Evolutionary conservation across 2,329 filamentous ascomycete genomes (phyloP).

Genomic region (Emmonsiellopsis sp.): DNA sequence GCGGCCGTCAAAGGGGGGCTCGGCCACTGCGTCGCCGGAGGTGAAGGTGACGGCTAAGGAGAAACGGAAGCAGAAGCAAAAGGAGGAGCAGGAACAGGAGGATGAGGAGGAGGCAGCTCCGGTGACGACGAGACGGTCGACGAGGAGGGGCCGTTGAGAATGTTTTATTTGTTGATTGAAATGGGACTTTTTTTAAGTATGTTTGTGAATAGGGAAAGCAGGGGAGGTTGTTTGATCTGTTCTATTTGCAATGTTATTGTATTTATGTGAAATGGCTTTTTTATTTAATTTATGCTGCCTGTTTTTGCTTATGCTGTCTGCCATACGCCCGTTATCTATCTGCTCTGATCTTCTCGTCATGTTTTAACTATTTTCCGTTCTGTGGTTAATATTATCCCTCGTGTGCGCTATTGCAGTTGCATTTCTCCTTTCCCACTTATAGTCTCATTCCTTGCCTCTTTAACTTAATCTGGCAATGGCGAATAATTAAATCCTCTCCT

Average conservation of each 20-base stretch:
- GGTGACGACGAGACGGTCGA: conserved; percentile 1
- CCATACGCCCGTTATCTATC: not conserved
- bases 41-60: not conserved
- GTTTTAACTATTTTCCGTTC: too few relatives aligned
- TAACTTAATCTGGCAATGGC: too few relatives aligned
- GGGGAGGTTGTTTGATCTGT: not conserved
- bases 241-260: not conserved
- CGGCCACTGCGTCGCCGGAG: not conserved
- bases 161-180: too few relatives aligned
- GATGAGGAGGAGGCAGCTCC: not conserved
- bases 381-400: too few relatives aligned
- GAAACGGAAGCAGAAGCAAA: not conserved
- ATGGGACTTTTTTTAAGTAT: too few relatives aligned
- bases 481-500: too few relatives aligned
- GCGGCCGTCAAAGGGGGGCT: not conserved
- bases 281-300: not conserved
- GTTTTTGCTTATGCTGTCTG: not conserved
- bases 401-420: too few relatives aligned
- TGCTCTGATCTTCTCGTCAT: too few relatives aligned
- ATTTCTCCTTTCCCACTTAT: too few relatives aligned
- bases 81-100: too few relatives aligned
- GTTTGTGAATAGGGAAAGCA: too few relatives aligned
- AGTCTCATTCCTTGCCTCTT: too few relatives aligned
- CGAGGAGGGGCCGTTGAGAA: not conserved
- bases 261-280: not conserved